Evolutionary conservation across 2,329 filamentous ascomycete species (phyloP).

Genomic region (Scedosporium apiospermum): DNA sequence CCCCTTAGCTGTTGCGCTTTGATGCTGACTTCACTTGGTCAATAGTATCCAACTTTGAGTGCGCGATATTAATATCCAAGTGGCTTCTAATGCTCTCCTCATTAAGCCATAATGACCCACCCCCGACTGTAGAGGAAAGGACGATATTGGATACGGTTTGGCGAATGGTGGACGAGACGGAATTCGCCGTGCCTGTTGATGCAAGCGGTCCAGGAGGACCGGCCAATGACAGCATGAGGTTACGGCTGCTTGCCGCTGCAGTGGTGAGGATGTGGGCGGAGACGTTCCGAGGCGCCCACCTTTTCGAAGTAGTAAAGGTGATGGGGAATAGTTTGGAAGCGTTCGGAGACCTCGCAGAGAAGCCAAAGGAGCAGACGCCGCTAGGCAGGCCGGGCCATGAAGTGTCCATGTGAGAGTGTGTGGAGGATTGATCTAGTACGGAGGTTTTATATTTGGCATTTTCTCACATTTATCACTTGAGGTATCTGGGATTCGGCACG

Average conservation of each 20-base stretch:
- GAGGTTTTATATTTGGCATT: not conserved
- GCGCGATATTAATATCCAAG: slow-evolving; percentile 49
- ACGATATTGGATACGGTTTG: slow-evolving; percentile 46
- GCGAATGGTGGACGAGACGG: slow-evolving; percentile 51
- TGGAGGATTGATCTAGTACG: too few species aligned
- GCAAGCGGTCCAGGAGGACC: slow-evolving; percentile 35
- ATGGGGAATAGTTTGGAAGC: slow-evolving; percentile 48
- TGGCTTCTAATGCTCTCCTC: slow-evolving; percentile 49
- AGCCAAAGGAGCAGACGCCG: slow-evolving; percentile 38
- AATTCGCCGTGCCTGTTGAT: slow-evolving; percentile 51
- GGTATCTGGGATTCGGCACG: too few species aligned
- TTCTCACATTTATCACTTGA: too few species aligned
- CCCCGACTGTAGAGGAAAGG: slow-evolving; percentile 41
- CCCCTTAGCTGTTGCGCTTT: not conserved
- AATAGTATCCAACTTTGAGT: slow-evolving; percentile 53
- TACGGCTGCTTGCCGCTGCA: slow-evolving; percentile 46
- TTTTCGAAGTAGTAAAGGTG: slow-evolving; percentile 50
- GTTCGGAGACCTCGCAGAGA: slow-evolving; percentile 48
- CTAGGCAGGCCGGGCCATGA: slow-evolving; percentile 23
- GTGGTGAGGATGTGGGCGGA: slow-evolving; percentile 53
- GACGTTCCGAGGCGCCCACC: slow-evolving; percentile 51
- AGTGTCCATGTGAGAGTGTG: not conserved
- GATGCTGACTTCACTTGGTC: not conserved
- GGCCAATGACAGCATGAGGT: slow-evolving; percentile 37
- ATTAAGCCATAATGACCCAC: slow-evolving; percentile 38